Base-by-base conservation (phyloP, 106 monocot species). In the Triglochin maritima region DNA sequence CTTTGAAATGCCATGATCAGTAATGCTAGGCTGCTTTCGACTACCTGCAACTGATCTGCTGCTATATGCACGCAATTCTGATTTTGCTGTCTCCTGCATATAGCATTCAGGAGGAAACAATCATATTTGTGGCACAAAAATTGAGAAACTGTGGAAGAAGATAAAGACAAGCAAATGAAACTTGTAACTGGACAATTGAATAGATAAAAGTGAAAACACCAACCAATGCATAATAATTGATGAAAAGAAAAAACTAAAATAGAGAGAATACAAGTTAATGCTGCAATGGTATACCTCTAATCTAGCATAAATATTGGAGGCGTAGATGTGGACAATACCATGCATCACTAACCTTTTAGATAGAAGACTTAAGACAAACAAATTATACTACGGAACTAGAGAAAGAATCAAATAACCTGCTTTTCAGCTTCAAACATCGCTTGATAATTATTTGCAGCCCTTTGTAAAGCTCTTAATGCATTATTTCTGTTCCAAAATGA, bases 401-500 rank as follows among this genome's bases (percentile, higher is more conserved):
- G 9, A 46, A 51, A 8, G 44, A 46, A 72, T 57, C 2, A 50
- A 15, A 16, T 5, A 58, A 96, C 96, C 91, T 86, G 71, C 70
- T 84, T 98, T 69, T 98, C 96, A 58, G 81, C 91, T 80, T 92
- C 88, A 72, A 91, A 54, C 86, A 86, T 86, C 64, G 81, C 77
- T 72, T 65, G 79, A 62, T 73, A 92, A 59, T 91, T 88, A 68
- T 86, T 98, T 70, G 73, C 78, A 63, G 86, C 86, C 69, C 84
- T 83, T 73, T 98, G 96, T 60, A 98, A 77, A 65, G 80, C 70
- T 83, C 88, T 77, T 8, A 86, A 72, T 29, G 96, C 84, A 78
- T 98, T 91, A 76, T 98, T 98, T 79, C 96, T 88, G 60, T 98
- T 98, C 96, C 96, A 98, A 82, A 98, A 98, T 51, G 96, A 98